These are phyloP conservation scores for Brassica nigra DNA, from an alignment of 345 rosid genomes.

Conservation along the genomic window DNA sequence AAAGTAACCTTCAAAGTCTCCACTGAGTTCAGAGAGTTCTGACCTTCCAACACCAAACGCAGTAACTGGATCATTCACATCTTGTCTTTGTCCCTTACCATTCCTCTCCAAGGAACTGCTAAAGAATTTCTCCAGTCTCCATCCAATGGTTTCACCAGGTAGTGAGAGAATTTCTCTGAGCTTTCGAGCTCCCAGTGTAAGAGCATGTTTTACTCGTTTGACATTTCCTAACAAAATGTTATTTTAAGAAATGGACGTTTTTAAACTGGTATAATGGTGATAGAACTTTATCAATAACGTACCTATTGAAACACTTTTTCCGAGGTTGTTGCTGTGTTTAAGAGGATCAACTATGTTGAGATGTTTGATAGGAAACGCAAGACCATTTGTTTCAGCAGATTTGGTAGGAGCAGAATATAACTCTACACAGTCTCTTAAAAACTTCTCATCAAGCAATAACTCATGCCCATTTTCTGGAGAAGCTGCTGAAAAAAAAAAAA, in stretches of 20 bases:
- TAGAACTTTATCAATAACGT: conserved; percentile 14
- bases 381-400: conserved; percentile 43
- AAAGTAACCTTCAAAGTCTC: conserved; percentile 55
- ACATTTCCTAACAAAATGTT: conserved; percentile 58
- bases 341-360: conserved; percentile 87
- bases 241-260: not conserved
- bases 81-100: conserved; percentile 86
- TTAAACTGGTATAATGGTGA: not conserved
- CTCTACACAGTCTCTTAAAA: conserved; percentile 50
- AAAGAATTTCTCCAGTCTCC: conserved; percentile 65
- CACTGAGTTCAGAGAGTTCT: conserved; percentile 57
- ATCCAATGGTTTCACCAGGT: conserved; percentile 64
- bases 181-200: conserved; percentile 55
- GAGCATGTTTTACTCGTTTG: conserved; percentile 65
- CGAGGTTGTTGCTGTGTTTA: conserved; percentile 79
- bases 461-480: conserved; percentile 46
- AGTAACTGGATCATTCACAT: conserved; percentile 61
- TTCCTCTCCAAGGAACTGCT: conserved; percentile 70
- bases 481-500: conserved; percentile 12
- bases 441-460: conserved; percentile 59
- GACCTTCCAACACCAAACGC: conserved; percentile 79
- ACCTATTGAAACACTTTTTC: conserved; percentile 89
- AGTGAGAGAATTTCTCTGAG: conserved; percentile 59
- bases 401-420: conserved; percentile 50
- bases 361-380: conserved; percentile 58